These are phyloP conservation scores for Bjerkandera adusta DNA, from an alignment of 1,284 basidiomycete genomes.

Conservation along the genomic window DNA sequence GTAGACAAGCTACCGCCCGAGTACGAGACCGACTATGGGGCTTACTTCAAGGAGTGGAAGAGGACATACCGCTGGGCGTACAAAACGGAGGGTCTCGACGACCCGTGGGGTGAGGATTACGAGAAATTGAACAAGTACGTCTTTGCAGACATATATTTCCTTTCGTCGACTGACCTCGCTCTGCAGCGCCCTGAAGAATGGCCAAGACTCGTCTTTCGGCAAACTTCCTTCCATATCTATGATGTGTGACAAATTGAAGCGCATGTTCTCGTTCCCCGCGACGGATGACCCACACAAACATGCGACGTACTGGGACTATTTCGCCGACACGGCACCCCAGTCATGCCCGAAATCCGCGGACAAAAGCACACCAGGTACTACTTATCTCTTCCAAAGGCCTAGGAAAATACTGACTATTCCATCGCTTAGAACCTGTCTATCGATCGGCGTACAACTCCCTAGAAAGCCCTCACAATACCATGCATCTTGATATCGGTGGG, in stretches of 20 bases:
- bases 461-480: constrained; percentile 8
- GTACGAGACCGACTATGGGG: neutral
- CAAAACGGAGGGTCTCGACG: neutral
- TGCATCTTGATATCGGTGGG: constrained; percentile 10
- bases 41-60: constrained; percentile 3
- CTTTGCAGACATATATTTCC: neutral
- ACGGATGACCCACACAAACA: neutral
- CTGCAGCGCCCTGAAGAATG: constrained; percentile 3
- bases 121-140: constrained; percentile 6
- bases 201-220: neutral
- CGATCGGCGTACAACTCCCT: no score
- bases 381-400: neutral
- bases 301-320: constrained; percentile 10
- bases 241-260: constrained; percentile 1
- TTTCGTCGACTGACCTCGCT: neutral
- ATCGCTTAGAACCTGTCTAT: no score
- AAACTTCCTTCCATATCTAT: neutral
- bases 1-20: no score
- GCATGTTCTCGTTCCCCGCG: constrained; percentile 7
- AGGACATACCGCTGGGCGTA: constrained; percentile 7
- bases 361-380: neutral
- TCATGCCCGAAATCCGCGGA: neutral
- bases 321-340: constrained; percentile 7
- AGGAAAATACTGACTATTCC: neutral
- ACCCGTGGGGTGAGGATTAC: constrained; percentile 1